Evolutionary conservation across 768 basidiomycete genomes (phyloP).

Genomic region (Boletus fagicola): DNA sequence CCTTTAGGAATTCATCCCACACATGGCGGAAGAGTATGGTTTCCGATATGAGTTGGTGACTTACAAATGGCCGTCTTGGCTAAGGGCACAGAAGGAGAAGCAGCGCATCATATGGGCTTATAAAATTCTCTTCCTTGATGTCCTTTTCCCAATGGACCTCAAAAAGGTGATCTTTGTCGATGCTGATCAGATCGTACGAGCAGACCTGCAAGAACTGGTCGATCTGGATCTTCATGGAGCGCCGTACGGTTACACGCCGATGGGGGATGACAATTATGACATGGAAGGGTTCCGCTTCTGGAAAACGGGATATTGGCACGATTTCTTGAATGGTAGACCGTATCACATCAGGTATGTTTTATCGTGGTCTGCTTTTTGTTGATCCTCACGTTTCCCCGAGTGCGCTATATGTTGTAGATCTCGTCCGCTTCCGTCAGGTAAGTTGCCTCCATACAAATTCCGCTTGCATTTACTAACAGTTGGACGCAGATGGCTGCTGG

Average conservation of each 20-base stretch:
- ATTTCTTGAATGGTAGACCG: slow-evolving; percentile 76
- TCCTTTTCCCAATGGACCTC: slow-evolving; percentile 97
- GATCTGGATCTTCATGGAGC: slow-evolving; percentile 90
- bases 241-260: slow-evolving; percentile 94
- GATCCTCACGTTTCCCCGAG: slow-evolving; percentile 40
- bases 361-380: neutral
- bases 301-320: slow-evolving; percentile 96
- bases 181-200: slow-evolving; percentile 94
- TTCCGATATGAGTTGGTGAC: slow-evolving; percentile 98
- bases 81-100: slow-evolving; percentile 95
- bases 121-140: slow-evolving; percentile 98
- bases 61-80: slow-evolving; percentile 99
- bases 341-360: slow-evolving; percentile 89
- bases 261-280: slow-evolving; percentile 92
- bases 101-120: slow-evolving; percentile 99
- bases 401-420: slow-evolving; percentile 93
- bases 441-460: neutral
- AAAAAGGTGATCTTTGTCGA: slow-evolving; percentile 99
- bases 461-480: neutral
- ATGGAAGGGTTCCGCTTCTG: slow-evolving; percentile 99
- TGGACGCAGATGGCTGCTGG: slow-evolving; percentile 52
- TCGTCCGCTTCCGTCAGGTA: slow-evolving; percentile 91
- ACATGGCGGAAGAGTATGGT: slow-evolving; percentile 84
- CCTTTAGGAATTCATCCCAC: slow-evolving; percentile 86
- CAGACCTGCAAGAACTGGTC: slow-evolving; percentile 94